Percentiles rank a stretch among this genome's conserved stretches.
Evolutionary conservation across 192 early-diverging fungal species (phyloP).

Genomic region (Obelidium mucronatum): DNA sequence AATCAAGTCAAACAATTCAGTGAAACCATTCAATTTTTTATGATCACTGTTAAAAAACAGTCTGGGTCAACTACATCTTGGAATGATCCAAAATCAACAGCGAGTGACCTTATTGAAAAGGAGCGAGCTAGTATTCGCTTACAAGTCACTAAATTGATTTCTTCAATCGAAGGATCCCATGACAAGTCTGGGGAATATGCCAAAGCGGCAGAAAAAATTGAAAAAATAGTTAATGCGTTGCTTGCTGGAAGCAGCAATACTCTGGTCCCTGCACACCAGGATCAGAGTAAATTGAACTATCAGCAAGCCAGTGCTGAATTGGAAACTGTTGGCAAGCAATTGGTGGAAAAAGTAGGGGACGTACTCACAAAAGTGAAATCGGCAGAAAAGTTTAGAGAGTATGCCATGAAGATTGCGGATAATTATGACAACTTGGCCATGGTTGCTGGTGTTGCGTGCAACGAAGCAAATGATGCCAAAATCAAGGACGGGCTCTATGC

Average conservation of each 20-base stretch:
- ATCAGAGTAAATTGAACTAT: conserved; percentile 44
- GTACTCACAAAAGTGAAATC: conserved; percentile 57
- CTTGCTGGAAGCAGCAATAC: not conserved
- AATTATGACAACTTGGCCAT: conserved; percentile 41
- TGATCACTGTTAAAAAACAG: conserved; percentile 46
- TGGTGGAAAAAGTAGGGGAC: conserved; percentile 54
- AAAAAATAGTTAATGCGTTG: conserved; percentile 10
- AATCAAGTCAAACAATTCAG: conserved; percentile 54
- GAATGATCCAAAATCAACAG: conserved; percentile 25
- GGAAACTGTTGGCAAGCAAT: conserved; percentile 45
- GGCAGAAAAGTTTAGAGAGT: conserved; percentile 41
- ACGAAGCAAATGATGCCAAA: conserved; percentile 43
- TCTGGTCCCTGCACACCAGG: conserved; percentile 31
- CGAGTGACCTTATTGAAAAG: conserved; percentile 41
- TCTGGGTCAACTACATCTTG: conserved; percentile 31
- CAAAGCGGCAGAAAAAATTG: conserved; percentile 51
- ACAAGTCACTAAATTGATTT: conserved; percentile 50
- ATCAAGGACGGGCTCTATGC: conserved; percentile 61
- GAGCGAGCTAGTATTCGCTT: conserved; percentile 36
- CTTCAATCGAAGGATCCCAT: conserved; percentile 54
- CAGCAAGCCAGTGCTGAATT: conserved; percentile 43
- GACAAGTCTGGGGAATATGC: conserved; percentile 58
- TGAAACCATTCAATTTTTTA: conserved; percentile 50
- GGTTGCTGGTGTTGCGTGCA: conserved; percentile 34
- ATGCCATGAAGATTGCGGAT: conserved; percentile 30